phyloP scores from a whole-genome alignment of 1,284 basidiomycete genomes.

The Cryptococcus sp. region DNA sequence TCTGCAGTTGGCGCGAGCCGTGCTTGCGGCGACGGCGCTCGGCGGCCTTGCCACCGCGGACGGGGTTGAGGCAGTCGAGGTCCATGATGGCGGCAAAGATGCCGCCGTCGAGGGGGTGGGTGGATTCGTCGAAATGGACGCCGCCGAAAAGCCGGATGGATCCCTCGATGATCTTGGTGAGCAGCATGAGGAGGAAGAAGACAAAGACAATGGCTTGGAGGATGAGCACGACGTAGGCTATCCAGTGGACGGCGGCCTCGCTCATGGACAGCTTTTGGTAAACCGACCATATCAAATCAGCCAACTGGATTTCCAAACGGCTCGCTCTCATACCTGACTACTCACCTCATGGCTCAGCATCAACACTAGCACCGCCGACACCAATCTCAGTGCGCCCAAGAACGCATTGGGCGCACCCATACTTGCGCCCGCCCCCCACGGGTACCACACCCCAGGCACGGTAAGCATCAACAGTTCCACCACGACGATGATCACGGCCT shows the following conservation, averaged over 20 bases:
- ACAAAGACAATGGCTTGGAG: conserved; percentile 82
- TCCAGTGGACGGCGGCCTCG: conserved; percentile 74
- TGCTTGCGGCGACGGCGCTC: conserved; percentile 52
- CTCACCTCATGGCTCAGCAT: conserved; percentile 82
- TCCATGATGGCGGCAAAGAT: conserved; percentile 66
- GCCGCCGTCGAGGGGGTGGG: conserved; percentile 74
- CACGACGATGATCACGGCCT: conserved; percentile 82
- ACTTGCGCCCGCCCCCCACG: conserved; percentile 92
- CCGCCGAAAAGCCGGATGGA: conserved; percentile 71
- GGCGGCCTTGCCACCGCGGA: conserved; percentile 67
- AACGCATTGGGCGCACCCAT: conserved; percentile 93
- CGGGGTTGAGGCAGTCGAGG: conserved; percentile 57
- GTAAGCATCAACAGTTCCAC: conserved; percentile 78
- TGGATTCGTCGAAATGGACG: conserved; percentile 79
- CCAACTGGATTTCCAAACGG: neutral
- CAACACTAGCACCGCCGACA: conserved; percentile 81
- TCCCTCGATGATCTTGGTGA: conserved; percentile 81
- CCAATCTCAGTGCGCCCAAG: conserved; percentile 83
- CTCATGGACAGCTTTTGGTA: conserved; percentile 58
- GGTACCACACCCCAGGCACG: conserved; percentile 86
- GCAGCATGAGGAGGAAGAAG: conserved; percentile 71
- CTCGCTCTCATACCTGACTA: too few relatives aligned
- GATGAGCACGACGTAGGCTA: conserved; percentile 85
- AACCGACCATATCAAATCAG: conserved; percentile 11
- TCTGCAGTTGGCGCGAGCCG: conserved; percentile 41